Evolutionary conservation across 2,329 filamentous ascomycete species (phyloP).

Genomic region (Ceratocystis cacaofunesta): DNA sequence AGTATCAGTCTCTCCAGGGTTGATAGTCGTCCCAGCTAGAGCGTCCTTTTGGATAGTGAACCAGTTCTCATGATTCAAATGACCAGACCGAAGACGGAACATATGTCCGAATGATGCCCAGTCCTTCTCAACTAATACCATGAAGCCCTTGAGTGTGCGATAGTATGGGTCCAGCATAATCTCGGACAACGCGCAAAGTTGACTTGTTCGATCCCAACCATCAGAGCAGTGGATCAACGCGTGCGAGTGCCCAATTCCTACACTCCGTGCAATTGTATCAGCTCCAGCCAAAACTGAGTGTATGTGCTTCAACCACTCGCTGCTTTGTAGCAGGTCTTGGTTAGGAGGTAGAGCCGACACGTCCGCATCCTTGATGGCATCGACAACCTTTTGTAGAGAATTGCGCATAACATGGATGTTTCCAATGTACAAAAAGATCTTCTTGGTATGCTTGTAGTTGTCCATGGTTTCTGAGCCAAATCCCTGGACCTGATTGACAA

Average conservation of each 20-base stretch:
- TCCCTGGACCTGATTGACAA: conserved; percentile 85
- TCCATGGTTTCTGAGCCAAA: conserved; percentile 97
- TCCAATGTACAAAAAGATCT: conserved; percentile 87
- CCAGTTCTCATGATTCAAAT: conserved; percentile 83
- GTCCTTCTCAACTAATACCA: conserved; percentile 89
- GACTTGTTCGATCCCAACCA: conserved; percentile 94
- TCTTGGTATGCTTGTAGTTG: conserved; percentile 81
- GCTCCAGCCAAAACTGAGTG: conserved; percentile 70
- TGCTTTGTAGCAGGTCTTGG: conserved; percentile 64
- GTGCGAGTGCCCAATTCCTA: conserved; percentile 86
- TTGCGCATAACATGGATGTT: conserved; percentile 98
- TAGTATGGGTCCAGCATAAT: conserved; percentile 93
- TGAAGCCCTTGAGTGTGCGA: conserved; percentile 84
- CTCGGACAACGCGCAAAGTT: conserved; percentile 81
- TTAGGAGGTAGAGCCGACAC: conserved; percentile 70
- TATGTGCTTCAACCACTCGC: conserved; percentile 85
- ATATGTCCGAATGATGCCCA: conserved; percentile 97
- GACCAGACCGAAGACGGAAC: conserved; percentile 85
- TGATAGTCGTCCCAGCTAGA: conserved; percentile 48
- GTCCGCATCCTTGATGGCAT: conserved; percentile 82
- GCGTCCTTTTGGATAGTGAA: conserved; percentile 74
- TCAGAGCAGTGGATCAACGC: conserved; percentile 96
- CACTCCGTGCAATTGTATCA: conserved; percentile 67
- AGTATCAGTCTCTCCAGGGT: conserved; percentile 43
- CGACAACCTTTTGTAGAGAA: conserved; percentile 74